Conservation (phyloP, 306 rosid genomes). For the Vachellia collinsii region DNA sequence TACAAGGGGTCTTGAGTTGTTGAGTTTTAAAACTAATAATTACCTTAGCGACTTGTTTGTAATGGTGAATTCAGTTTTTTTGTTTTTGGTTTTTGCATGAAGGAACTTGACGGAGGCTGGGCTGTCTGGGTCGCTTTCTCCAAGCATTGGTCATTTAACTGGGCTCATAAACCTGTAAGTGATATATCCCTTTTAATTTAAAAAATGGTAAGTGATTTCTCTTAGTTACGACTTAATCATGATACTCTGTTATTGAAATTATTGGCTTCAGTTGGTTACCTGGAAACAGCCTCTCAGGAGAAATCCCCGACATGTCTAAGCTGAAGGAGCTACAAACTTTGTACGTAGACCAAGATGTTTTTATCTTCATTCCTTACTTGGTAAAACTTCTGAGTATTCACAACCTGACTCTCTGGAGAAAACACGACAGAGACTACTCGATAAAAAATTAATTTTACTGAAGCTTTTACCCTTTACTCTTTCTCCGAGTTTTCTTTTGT, state of each 20-base stretch:
- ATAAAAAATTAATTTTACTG: no score
- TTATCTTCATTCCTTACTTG: neutral
- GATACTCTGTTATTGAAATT: slow-evolving; percentile 13
- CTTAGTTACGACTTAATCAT: slow-evolving; percentile 1
- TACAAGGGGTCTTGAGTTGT: neutral
- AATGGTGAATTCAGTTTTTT: slow-evolving; percentile 33
- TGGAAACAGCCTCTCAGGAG: slow-evolving; percentile 69
- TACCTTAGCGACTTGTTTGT: neutral
- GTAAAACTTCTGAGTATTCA: no score
- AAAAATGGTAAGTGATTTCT: neutral
- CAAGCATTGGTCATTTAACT: slow-evolving; percentile 55
- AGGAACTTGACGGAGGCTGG: slow-evolving; percentile 73
- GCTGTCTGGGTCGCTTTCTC: slow-evolving; percentile 63
- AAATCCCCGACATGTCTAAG: slow-evolving; percentile 64
- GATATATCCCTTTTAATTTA: slow-evolving; percentile 13
- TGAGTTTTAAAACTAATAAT: neutral
- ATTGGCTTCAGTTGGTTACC: slow-evolving; percentile 70
- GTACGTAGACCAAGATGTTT: slow-evolving; percentile 50
- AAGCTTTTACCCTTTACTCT: neutral
- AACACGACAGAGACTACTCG: no score
- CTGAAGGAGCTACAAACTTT: slow-evolving; percentile 61
- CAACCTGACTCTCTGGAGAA: no score
- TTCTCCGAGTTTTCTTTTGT: slow-evolving; percentile 25
- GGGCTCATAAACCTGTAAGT: slow-evolving; percentile 71
- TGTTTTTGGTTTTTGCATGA: slow-evolving; percentile 29